Base-by-base conservation (phyloP, 768 basidiomycete genomes). In the Agrocybe pediades region DNA sequence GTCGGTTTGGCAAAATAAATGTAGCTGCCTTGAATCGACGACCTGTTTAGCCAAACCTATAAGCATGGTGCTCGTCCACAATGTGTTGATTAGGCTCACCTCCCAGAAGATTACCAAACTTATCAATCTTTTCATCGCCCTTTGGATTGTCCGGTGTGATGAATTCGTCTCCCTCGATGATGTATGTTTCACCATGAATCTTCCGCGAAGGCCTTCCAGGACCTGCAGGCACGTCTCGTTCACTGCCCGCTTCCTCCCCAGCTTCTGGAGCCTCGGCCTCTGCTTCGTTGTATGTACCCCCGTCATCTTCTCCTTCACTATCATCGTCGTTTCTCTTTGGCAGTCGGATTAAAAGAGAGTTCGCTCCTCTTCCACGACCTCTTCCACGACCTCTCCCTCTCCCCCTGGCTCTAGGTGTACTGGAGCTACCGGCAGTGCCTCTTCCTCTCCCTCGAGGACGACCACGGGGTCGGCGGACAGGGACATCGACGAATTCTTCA, bases 51-150 rank as follows among this genome's bases (percentile, higher is more conserved):
- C 29, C 39, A 43, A 48, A 20, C 2, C 46, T 16, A 25, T 45
- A 27, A 43, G 58, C 13, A 30, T 20, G 3, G 16, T 40, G 1
- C 36, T 9, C 15, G 48, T 55, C 54, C 13, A 7, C 41, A 49
- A 30, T 50, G 1, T 50, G 19, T 62, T 19, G 55, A 41, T 45
- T 24, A 42, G 13, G 70, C 84, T 60, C 64, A 94, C 95, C 93
- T 55, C 87, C 95, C 6, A 92, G 80, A 23, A 98, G 68, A 58
- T 86, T 87, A 13, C 96, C 97, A 56, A 85, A 79, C 56, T 74
- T 74, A 65, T 98, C 95, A 20, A 99, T 90, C 75, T 99, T 99
- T 55, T 86, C 81, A 69, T 98, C 88, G 5, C 96, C 97, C 59
- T 87, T 92, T 48, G 84, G 79, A 64, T 98, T 90, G 43, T 92